phyloP scores from a whole-genome alignment of 2,329 filamentous ascomycete genomes.

The Phialemoniopsis sp. region DNA sequence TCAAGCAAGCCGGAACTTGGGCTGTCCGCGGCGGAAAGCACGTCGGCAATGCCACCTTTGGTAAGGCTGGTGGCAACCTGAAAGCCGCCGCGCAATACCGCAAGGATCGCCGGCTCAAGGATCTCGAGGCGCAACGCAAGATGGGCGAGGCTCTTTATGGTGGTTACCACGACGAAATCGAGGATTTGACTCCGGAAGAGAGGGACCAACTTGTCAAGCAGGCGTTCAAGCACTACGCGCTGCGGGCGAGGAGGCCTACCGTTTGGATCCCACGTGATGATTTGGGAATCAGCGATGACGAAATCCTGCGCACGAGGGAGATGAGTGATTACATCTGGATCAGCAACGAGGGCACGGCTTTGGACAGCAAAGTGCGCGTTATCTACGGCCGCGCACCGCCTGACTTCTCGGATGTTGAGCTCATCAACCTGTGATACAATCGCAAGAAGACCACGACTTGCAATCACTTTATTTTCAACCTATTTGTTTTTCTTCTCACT shows the following conservation, averaged over 20 bases:
- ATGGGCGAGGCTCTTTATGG: conserved; percentile 82
- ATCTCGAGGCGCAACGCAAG: conserved; percentile 67
- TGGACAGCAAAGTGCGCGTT: conserved; percentile 79
- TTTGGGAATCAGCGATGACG: conserved; percentile 85
- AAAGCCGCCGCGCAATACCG: conserved; percentile 44
- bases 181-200: conserved; percentile 87
- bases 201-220: conserved; percentile 79
- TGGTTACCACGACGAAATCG: conserved; percentile 86
- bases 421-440: conserved; percentile 65
- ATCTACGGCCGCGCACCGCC: conserved; percentile 83
- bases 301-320: conserved; percentile 71
- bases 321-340: conserved; percentile 86
- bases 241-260: conserved; percentile 78
- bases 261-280: conserved; percentile 95
- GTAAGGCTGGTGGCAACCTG: conserved; percentile 31
- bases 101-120: conserved; percentile 44
- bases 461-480: too few species aligned
- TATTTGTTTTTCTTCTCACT: too few species aligned
- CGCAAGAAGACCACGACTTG: too few species aligned
- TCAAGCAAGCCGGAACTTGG: conserved; percentile 43
- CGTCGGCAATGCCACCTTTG: conserved; percentile 40
- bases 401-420: conserved; percentile 82
- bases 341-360: conserved; percentile 84
- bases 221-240: conserved; percentile 86
- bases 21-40: conserved; percentile 44